Percentiles rank a stretch among this genome's conserved stretches.
Evolutionary conservation across 441 rosid genomes (phyloP).

Genomic region (Syzygium malaccense): DNA sequence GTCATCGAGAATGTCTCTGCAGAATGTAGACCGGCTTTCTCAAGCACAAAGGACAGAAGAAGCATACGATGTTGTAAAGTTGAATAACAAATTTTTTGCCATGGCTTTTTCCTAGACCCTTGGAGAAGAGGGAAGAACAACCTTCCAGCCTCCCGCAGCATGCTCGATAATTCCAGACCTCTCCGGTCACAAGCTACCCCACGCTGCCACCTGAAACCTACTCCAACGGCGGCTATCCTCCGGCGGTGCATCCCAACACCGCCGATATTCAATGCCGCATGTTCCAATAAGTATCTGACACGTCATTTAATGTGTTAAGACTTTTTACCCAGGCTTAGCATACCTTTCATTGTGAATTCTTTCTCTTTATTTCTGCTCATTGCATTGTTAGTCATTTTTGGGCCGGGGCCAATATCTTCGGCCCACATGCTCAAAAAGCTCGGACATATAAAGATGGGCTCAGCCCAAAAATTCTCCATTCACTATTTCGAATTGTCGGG

Average conservation of each 20-base stretch:
- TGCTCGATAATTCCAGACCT: constrained; percentile 2
- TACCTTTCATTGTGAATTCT: not conserved
- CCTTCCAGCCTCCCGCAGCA: not conserved
- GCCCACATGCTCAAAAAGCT: not conserved
- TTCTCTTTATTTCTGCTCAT: not conserved
- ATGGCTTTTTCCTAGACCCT: not conserved
- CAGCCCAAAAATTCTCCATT: not conserved
- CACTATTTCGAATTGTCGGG: not conserved
- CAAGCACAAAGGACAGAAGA: no score
- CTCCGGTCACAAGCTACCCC: constrained; percentile 30
- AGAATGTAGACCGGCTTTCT: no score
- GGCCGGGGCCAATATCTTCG: not conserved
- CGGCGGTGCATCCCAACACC: not conserved
- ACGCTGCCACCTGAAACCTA: constrained; percentile 3
- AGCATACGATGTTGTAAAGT: no score
- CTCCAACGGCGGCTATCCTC: constrained; percentile 8
- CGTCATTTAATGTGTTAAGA: not conserved
- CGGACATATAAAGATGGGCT: not conserved
- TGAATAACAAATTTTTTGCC: not conserved
- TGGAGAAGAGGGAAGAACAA: not conserved
- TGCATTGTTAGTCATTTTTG: not conserved
- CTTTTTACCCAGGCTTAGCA: no score
- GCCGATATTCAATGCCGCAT: not conserved
- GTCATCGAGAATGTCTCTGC: not conserved
- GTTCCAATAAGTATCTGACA: not conserved